These are phyloP conservation scores for Nannizzia gypsea DNA, from an alignment of 2,329 filamentous ascomycete species.

Conservation along the genomic window DNA sequence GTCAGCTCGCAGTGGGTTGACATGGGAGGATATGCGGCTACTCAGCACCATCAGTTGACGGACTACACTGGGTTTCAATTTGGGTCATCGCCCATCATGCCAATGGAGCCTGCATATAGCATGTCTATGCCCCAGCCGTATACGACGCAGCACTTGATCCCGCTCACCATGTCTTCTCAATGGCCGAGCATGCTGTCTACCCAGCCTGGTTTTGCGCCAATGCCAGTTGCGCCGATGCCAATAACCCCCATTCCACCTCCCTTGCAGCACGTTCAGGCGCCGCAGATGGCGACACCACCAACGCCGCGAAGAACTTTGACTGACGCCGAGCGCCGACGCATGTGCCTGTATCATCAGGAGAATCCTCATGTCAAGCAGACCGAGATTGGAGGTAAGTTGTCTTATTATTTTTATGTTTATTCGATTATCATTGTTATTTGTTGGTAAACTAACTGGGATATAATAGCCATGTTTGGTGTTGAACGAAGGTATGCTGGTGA, in stretches of 20 bases:
- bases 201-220: constrained; percentile 51
- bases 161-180: constrained; percentile 59
- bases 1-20: constrained; percentile 36
- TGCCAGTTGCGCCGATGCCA: constrained; percentile 45
- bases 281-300: constrained; percentile 25
- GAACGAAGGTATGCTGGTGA: constrained; percentile 68
- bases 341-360: constrained; percentile 89
- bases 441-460: constrained; percentile 7
- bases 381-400: constrained; percentile 64
- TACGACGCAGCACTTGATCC: constrained; percentile 48
- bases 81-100: constrained; percentile 48
- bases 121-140: constrained; percentile 48
- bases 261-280: constrained; percentile 40
- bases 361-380: constrained; percentile 87
- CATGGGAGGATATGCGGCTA: constrained; percentile 35
- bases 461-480: constrained; percentile 72
- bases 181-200: constrained; percentile 79
- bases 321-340: constrained; percentile 75
- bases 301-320: constrained; percentile 79
- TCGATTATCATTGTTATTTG: background rate
- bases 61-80: constrained; percentile 58
- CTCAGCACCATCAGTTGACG: constrained; percentile 58
- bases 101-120: constrained; percentile 44
- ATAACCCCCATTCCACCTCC: constrained; percentile 42
- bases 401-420: background rate